These are phyloP conservation scores for Debaryomyces maramus DNA, from an alignment of 805 yeast species.

Conservation along the genomic window DNA sequence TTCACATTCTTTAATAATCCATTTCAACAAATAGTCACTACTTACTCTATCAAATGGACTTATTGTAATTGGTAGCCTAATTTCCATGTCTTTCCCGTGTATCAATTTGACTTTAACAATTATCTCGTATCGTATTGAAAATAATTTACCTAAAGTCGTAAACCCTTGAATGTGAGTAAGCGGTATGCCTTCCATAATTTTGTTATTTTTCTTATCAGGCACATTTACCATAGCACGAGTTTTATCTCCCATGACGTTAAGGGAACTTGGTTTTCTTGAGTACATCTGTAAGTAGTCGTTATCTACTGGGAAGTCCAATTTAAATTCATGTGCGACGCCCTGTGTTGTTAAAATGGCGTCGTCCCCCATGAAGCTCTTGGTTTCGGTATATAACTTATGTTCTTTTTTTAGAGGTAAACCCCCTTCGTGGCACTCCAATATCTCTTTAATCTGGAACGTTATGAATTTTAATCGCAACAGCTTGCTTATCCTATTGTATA, in stretches of 20 bases:
- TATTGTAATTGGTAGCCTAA: conserved; percentile 52
- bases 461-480: conserved; percentile 44
- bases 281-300: conserved; percentile 35
- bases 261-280: background rate
- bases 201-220: conserved; percentile 22
- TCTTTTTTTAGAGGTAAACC: conserved; percentile 52
- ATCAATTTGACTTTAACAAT: conserved; percentile 48
- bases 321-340: conserved; percentile 25
- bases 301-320: conserved; percentile 32
- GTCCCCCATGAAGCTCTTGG: conserved; percentile 24
- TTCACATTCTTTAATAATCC: conserved; percentile 56
- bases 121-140: conserved; percentile 52
- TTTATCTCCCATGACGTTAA: conserved; percentile 1
- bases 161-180: conserved; percentile 49
- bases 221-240: conserved; percentile 15
- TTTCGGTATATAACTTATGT: conserved; percentile 34
- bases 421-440: conserved; percentile 53
- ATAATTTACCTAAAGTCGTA: conserved; percentile 52
- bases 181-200: conserved; percentile 40
- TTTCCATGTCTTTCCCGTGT: conserved; percentile 50
- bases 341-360: conserved; percentile 24
- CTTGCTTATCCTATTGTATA: conserved; percentile 28
- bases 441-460: conserved; percentile 51
- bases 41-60: conserved; percentile 52
- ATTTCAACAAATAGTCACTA: conserved; percentile 49